Evolutionary conservation across 148 eudicot species (phyloP).

Genomic region (Bassia scoparia): DNA sequence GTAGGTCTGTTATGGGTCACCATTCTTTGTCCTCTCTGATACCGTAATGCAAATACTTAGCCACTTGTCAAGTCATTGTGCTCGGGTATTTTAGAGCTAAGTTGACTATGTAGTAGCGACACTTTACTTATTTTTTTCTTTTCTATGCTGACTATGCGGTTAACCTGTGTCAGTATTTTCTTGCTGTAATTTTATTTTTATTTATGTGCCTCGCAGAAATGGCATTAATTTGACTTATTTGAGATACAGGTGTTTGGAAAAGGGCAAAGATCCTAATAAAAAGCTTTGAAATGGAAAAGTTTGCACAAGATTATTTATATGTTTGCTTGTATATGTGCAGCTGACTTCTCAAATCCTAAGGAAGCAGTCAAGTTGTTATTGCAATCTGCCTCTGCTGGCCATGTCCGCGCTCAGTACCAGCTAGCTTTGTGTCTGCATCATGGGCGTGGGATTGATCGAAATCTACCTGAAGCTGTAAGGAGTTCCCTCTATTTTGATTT

Average conservation of each 20-base stretch:
- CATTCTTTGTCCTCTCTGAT: not conserved
- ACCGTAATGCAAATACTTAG: not conserved
- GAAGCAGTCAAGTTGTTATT: conserved; percentile 75
- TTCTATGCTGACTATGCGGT: too few species aligned
- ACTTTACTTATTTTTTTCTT: too few species aligned
- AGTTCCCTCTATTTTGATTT: not conserved
- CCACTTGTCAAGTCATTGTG: too few species aligned
- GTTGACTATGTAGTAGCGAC: not conserved
- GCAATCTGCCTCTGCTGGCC: conserved; percentile 59
- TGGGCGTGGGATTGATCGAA: conserved; percentile 55
- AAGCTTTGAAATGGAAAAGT: not conserved
- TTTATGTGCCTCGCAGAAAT: not conserved
- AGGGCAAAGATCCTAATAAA: not conserved
- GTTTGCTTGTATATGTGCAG: conserved; percentile 38
- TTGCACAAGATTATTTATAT: not conserved
- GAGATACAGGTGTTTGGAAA: not conserved
- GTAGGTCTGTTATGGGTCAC: not conserved
- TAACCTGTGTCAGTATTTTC: too few species aligned
- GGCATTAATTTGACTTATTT: not conserved
- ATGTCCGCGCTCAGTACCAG: conserved; percentile 91
- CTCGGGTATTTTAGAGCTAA: not conserved
- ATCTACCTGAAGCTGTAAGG: conserved; percentile 60
- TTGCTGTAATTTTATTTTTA: too few species aligned
- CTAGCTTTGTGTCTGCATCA: conserved; percentile 81
- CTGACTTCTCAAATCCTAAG: conserved; percentile 43